Conservation (phyloP, 352 stramenopile species). For the Phytophthora pseudosyringae region DNA sequence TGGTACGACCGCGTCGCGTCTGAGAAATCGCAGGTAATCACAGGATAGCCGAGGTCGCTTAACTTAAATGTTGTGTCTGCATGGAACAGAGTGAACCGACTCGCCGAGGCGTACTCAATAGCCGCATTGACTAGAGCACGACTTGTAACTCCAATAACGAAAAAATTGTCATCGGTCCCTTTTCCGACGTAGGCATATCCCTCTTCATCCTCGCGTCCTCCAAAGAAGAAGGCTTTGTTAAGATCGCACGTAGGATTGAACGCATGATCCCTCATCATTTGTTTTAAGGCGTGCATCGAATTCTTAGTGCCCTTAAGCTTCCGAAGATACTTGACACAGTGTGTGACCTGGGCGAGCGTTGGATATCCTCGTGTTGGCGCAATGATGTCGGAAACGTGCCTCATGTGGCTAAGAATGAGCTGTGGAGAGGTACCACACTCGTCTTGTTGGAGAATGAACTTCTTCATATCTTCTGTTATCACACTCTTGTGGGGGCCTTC, state of each 20-base stretch:
- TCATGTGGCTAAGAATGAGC: constrained; percentile 9
- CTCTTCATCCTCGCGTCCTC: too few species aligned
- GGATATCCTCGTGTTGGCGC: not conserved
- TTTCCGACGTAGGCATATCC: too few species aligned
- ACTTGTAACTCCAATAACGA: constrained; percentile 5
- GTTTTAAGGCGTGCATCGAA: not conserved
- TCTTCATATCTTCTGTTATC: too few species aligned
- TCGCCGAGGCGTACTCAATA: too few species aligned
- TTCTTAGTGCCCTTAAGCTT: constrained; percentile 6
- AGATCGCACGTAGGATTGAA: constrained; percentile 6
- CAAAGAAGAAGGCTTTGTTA: not conserved
- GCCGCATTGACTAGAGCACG: constrained; percentile 5
- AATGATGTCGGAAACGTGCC: not conserved
- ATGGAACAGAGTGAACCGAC: too few species aligned
- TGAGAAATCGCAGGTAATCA: too few species aligned
- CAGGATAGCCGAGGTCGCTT: too few species aligned
- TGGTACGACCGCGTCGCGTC: too few species aligned
- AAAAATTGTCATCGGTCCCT: constrained; percentile 8
- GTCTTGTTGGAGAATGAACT: too few species aligned
- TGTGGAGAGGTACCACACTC: constrained; percentile 3
- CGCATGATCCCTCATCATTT: not conserved
- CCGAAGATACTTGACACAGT: constrained; percentile 5
- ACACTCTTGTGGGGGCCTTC: too few species aligned
- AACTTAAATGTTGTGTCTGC: too few species aligned
- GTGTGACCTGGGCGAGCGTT: constrained; percentile 1